A percentile compares a stretch with the other conserved stretches of the same genome.
Conservation (phyloP, 176 grass and related monocot species). For the Musa troglodytarum region DNA sequence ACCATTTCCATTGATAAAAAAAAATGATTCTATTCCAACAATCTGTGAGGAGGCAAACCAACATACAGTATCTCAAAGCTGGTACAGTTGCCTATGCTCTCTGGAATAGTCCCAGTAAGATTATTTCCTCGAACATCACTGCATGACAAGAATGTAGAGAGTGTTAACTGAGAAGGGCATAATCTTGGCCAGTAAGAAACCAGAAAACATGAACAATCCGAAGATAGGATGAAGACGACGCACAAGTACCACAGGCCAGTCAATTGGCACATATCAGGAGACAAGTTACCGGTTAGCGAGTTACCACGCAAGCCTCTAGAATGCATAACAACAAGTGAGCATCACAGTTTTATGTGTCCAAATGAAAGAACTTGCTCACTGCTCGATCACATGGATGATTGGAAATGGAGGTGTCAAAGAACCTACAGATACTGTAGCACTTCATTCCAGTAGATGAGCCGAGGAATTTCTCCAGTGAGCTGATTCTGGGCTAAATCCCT, state of each 20-base stretch:
- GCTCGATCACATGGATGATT: background rate
- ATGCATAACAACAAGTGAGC: conserved; percentile 10
- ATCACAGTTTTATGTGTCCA: background rate
- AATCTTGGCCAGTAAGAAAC: background rate
- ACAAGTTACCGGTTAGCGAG: conserved; percentile 68
- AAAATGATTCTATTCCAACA: background rate
- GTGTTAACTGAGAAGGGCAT: conserved; percentile 4
- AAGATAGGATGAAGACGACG: conserved; percentile 23
- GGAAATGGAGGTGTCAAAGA: conserved; percentile 3
- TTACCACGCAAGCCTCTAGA: conserved; percentile 84
- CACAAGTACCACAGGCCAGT: conserved; percentile 99
- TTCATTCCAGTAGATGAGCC: conserved; percentile 98
- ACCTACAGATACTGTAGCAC: conserved; percentile 90
- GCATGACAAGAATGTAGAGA: conserved; percentile 14
- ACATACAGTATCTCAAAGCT: conserved; percentile 94
- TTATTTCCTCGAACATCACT: conserved; percentile 99
- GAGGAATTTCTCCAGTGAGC: conserved; percentile 77
- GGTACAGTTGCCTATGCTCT: conserved; percentile 90
- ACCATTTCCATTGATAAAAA: background rate
- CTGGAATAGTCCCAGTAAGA: conserved; percentile 90
- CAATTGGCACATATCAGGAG: conserved; percentile 92
- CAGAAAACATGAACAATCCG: background rate
- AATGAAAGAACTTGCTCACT: background rate
- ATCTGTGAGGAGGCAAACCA: background rate
- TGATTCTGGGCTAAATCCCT: conserved; percentile 94